Conservation (phyloP, 176 grass and related monocot species). For the Aegilops tauschii region DNA sequence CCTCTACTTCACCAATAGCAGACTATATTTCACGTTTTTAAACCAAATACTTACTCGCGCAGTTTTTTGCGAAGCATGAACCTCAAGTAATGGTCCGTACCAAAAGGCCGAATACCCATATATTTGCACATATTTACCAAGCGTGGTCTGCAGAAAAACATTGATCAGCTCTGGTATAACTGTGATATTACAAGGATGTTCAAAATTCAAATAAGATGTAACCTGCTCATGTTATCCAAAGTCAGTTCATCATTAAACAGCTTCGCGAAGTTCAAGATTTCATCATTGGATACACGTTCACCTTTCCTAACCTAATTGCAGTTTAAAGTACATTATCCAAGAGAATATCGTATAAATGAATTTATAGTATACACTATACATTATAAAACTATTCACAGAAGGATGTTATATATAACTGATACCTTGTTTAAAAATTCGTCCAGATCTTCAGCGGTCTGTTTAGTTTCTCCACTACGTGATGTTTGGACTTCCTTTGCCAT, state of each 20-base stretch:
- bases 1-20: not conserved
- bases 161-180: slow-evolving; percentile 19
- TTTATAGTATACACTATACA: not conserved
- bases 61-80: slow-evolving; percentile 98
- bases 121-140: slow-evolving; percentile 99
- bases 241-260: slow-evolving; percentile 99
- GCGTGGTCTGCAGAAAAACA: slow-evolving; percentile 64
- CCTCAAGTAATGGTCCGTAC: slow-evolving; percentile 92
- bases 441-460: slow-evolving; percentile 93
- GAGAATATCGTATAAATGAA: slow-evolving; percentile 17
- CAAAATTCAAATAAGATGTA: slow-evolving; percentile 8
- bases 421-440: slow-evolving; percentile 97
- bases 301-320: slow-evolving; percentile 80
- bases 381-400: not conserved
- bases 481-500: slow-evolving; percentile 94
- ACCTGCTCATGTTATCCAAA: slow-evolving; percentile 99
- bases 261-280: slow-evolving; percentile 96
- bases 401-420: slow-evolving; percentile 17
- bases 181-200: slow-evolving; percentile 18
- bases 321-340: slow-evolving; percentile 45
- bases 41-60: slow-evolving; percentile 66
- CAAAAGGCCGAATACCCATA: slow-evolving; percentile 95
- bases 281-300: slow-evolving; percentile 78
- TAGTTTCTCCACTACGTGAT: slow-evolving; percentile 82
- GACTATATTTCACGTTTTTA: not conserved